These are phyloP conservation scores for Cyclotella choctawhatcheeana DNA, from an alignment of 108 stramenopile species.

Conservation along the genomic window DNA sequence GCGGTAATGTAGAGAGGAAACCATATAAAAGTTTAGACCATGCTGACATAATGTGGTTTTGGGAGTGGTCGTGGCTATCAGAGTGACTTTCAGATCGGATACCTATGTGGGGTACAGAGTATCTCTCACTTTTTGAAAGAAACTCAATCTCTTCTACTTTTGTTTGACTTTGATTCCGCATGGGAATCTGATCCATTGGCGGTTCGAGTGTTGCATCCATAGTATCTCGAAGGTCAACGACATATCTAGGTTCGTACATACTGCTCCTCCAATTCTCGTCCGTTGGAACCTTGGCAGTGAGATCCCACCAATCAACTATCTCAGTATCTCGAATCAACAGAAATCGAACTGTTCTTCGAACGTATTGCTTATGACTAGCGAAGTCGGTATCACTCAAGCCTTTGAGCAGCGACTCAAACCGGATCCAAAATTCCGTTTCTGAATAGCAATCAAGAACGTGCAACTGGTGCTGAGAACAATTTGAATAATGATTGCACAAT, in stretches of 20 bases:
- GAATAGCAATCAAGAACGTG: not conserved
- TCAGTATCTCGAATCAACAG: not conserved
- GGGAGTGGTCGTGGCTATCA: not conserved
- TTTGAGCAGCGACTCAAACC: not conserved
- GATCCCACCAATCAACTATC: not conserved
- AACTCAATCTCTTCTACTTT: not conserved
- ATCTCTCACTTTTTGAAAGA: not conserved
- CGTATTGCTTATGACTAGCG: not conserved
- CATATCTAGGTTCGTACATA: not conserved
- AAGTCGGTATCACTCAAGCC: not conserved
- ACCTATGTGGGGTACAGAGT: not conserved
- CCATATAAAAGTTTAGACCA: constrained; percentile 7
- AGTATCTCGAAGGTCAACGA: not conserved
- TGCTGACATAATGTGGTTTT: not conserved
- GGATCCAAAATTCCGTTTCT: not conserved
- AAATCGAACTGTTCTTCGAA: not conserved
- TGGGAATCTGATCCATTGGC: not conserved
- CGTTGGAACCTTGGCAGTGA: constrained; percentile 4
- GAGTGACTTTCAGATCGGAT: not conserved
- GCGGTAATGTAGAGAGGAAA: not conserved
- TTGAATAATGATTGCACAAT: not conserved
- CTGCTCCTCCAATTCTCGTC: not conserved
- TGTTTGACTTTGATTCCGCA: not conserved
- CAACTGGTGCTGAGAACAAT: not conserved
- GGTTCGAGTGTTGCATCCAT: not conserved